These are phyloP conservation scores for Phytopythium litorale DNA, from an alignment of 352 stramenopile genomes.

Conservation along the genomic window DNA sequence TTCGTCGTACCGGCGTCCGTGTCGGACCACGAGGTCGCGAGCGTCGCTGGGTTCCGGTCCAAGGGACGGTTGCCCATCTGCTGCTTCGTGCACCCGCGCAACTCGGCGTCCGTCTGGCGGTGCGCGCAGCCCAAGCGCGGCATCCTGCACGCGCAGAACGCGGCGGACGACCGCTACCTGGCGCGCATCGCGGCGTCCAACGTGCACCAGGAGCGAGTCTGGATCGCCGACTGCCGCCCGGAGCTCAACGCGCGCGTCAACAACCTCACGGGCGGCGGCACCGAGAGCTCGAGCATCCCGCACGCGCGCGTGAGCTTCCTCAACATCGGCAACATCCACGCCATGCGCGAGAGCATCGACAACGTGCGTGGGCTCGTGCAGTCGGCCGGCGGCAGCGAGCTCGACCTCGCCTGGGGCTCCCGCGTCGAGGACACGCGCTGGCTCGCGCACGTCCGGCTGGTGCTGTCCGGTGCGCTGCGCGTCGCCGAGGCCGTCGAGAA, in stretches of 20 bases:
- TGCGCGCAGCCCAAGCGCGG: slow-evolving; percentile 85
- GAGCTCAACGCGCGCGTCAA: slow-evolving; percentile 90
- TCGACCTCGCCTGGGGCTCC: slow-evolving; percentile 55
- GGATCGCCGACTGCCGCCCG: slow-evolving; percentile 89
- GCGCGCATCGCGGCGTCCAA: slow-evolving; percentile 45
- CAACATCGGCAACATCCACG: slow-evolving; percentile 93
- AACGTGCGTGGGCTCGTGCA: slow-evolving; percentile 51
- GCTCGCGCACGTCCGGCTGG: slow-evolving; percentile 66
- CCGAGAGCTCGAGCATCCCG: slow-evolving; percentile 72
- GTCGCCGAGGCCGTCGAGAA: slow-evolving; percentile 68
- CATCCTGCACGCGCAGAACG: slow-evolving; percentile 73
- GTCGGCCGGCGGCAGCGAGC: slow-evolving; percentile 28
- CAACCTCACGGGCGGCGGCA: slow-evolving; percentile 87
- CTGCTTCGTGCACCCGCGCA: slow-evolving; percentile 69
- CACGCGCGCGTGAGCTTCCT: slow-evolving; percentile 83
- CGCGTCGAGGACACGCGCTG: slow-evolving; percentile 81
- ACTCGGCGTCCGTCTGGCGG: slow-evolving; percentile 72
- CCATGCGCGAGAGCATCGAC: slow-evolving; percentile 87
- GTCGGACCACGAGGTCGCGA: slow-evolving; percentile 58
- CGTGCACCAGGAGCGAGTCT: slow-evolving; percentile 46
- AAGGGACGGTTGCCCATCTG: slow-evolving; percentile 82
- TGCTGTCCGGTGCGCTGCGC: slow-evolving; percentile 62
- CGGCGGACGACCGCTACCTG: slow-evolving; percentile 73
- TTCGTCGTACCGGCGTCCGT: slow-evolving; percentile 68
- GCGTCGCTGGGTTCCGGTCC: slow-evolving; percentile 75